These are phyloP conservation scores for Lycium barbarum DNA, from an alignment of 257 asterid genomes.

Conservation along the genomic window DNA sequence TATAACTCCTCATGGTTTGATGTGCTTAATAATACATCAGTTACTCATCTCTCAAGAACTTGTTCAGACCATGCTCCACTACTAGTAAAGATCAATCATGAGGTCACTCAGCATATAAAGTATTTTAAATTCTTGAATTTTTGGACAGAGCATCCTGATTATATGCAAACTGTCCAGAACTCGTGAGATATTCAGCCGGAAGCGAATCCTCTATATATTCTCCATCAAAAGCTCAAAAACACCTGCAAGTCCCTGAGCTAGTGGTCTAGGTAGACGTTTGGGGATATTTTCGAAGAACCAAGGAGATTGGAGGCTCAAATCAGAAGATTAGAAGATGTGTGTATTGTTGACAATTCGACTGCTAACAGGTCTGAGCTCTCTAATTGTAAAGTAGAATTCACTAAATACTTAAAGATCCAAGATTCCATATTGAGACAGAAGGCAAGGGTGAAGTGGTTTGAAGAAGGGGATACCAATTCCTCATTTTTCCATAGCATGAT, in stretches of 20 bases:
- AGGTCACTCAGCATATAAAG: no score
- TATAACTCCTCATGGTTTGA: not conserved
- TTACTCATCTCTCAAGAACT: not conserved
- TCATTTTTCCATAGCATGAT: no score
- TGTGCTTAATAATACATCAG: not conserved
- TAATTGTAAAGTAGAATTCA: no score
- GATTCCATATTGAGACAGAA: not conserved
- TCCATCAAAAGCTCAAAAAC: no score
- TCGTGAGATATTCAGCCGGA: not conserved
- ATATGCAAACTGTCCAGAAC: not conserved
- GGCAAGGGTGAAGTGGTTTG: not conserved
- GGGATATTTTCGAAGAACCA: not conserved
- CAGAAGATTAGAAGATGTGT: not conserved
- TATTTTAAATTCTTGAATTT: no score
- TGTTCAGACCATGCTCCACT: no score
- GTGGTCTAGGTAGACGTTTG: not conserved
- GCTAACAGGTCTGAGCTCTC: not conserved
- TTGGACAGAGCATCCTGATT: not conserved
- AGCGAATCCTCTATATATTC: not conserved
- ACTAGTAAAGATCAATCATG: no score
- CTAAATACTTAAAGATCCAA: not conserved
- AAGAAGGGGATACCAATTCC: no score
- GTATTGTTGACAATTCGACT: not conserved
- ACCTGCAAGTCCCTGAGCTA: not conserved
- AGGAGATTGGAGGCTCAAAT: not conserved